phyloP scores from a whole-genome alignment of 2,329 filamentous ascomycete genomes.

The Tolypocladium inflatum region DNA sequence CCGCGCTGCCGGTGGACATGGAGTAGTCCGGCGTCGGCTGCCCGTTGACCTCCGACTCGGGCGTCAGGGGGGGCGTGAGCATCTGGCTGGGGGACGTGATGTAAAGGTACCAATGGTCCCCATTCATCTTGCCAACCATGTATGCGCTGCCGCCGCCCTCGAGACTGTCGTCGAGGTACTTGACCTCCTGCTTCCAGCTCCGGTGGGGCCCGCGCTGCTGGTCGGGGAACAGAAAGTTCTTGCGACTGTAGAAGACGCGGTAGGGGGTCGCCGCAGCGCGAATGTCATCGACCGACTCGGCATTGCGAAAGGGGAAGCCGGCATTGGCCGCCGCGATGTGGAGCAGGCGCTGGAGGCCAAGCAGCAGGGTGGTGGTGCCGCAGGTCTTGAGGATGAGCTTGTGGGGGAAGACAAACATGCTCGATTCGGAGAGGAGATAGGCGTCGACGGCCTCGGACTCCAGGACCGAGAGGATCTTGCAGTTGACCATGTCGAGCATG shows the following conservation, averaged over 20 bases:
- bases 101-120: conserved; percentile 98
- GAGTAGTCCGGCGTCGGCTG: conserved; percentile 32
- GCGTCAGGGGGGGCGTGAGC: conserved; percentile 75
- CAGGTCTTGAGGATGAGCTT: conserved; percentile 99
- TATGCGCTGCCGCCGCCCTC: conserved; percentile 90
- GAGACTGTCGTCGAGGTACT: conserved; percentile 85
- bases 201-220: conserved; percentile 89
- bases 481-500: conserved; percentile 97
- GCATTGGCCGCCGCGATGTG: conserved; percentile 83
- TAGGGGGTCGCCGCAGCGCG: conserved; percentile 77
- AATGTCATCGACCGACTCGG: conserved; percentile 55
- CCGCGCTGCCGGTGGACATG: conserved; percentile 40
- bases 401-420: conserved; percentile 99
- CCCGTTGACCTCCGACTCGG: conserved; percentile 37
- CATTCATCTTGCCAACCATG: conserved; percentile 99
- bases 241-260: conserved; percentile 96
- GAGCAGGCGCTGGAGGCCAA: conserved; percentile 80
- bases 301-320: conserved; percentile 77
- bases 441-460: conserved; percentile 91
- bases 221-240: conserved; percentile 95
- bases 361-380: conserved; percentile 87
- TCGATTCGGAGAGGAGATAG: conserved; percentile 94
- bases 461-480: conserved; percentile 92
- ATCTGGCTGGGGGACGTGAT: conserved; percentile 76
- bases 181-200: conserved; percentile 96